Percentiles rank a stretch among this genome's conserved stretches.
These are phyloP conservation scores for Alternaria brassicicola DNA, from an alignment of 2,329 filamentous ascomycete genomes.

Conservation along the genomic window DNA sequence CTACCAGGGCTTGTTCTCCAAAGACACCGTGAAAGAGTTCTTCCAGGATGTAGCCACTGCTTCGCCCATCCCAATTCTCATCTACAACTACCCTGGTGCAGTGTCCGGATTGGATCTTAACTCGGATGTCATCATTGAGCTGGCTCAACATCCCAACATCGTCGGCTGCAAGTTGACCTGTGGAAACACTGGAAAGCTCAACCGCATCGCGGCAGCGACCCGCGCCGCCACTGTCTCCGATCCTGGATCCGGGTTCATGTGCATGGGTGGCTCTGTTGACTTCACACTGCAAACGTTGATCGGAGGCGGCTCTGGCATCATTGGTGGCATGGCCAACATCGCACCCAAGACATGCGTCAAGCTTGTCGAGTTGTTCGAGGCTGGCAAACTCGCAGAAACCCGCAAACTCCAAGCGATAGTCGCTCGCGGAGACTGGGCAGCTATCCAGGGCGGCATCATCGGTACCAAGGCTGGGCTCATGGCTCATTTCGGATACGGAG, in stretches of 20 bases:
- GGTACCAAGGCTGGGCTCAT: constrained; percentile 71
- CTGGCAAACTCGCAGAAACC: constrained; percentile 66
- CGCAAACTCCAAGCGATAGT: constrained; percentile 68
- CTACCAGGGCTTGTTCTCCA: constrained; percentile 71
- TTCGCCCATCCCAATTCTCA: constrained; percentile 69
- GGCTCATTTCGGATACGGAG: constrained; percentile 69
- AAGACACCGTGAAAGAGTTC: constrained; percentile 65
- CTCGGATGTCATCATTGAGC: constrained; percentile 65
- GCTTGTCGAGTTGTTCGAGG: constrained; percentile 64
- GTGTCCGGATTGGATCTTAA: constrained; percentile 68
- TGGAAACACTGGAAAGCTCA: constrained; percentile 72
- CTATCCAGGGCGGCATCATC: constrained; percentile 71
- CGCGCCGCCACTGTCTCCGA: constrained; percentile 45
- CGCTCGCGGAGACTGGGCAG: constrained; percentile 71
- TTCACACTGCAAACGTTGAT: constrained; percentile 74
- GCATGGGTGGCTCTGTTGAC: constrained; percentile 74
- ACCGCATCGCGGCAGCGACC: constrained; percentile 64
- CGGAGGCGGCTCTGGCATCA: constrained; percentile 73
- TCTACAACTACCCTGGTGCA: constrained; percentile 73
- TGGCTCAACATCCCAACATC: constrained; percentile 68
- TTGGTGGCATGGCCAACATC: constrained; percentile 74
- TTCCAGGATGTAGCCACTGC: constrained; percentile 69
- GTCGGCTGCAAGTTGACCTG: constrained; percentile 73
- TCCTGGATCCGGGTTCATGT: constrained; percentile 65
- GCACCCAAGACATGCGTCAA: constrained; percentile 69